Base-by-base conservation (phyloP, 345 rosid species). In the Punica granatum region DNA sequence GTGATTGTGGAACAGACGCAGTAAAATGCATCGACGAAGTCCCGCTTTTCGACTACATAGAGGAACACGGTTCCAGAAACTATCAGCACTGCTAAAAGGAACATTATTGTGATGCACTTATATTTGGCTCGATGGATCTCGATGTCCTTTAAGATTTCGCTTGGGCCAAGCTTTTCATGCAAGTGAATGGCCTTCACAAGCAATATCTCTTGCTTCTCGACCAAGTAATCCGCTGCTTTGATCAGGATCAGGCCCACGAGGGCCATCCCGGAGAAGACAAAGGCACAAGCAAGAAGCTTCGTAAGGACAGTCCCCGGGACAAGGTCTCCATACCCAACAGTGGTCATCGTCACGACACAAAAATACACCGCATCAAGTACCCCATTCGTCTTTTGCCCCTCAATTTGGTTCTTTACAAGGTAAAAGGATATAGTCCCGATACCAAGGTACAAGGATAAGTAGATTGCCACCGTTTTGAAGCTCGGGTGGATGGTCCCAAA, bases 321-420 rank as follows among this genome's bases (percentile, higher is more conserved):
- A 10, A 94, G 92, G 84, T 94, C 99, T 41, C 99, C 97, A 60
- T 94, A 94, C 65, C 99, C 97, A 30, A 94, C 94, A 0, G 92
- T 89, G 43, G 99, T 94, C 99, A 94, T 90, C 3, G 96, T 94
- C 25, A 89, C 96, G 0, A 89, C 69, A 64, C 90, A 85, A 74
- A 90, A 89, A 69, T 90, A 94, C 25, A 88, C 16, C 14, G 99
- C 80, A 73, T 94, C 99, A 1, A 89, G 53, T 37, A 89, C 71
- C 37, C 67, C 82, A 64, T 85, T 80, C 44, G 92, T 87, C 74
- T 87, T 94, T 19, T 73, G 74, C 65, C 99, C 99, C 5, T 64
- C 30, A 34, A 94, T 83, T 49, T 90, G 90, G 75, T 75, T 32
- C 66, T 76, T 73, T 49, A 77, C 78, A 4, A 73, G 32, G 75